Evolutionary conservation across 2,329 filamentous ascomycete genomes (phyloP).

Genomic region (Periconia sp.): DNA sequence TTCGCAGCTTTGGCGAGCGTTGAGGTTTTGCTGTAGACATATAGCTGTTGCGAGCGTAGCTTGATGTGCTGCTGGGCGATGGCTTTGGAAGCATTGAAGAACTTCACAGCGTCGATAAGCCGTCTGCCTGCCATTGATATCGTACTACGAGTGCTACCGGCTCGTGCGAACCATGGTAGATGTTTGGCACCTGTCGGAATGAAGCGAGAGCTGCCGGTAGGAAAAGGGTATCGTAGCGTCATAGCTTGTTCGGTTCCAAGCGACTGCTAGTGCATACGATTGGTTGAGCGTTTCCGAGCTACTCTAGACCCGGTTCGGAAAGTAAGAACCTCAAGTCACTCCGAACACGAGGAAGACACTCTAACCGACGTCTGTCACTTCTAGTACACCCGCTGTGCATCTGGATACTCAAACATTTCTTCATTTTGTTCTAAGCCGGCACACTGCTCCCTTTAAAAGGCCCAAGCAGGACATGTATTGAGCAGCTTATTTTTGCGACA

Average conservation of each 20-base stretch:
- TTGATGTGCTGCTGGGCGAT: constrained; percentile 61
- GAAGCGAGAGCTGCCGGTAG: constrained; percentile 18
- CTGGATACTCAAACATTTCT: too few species aligned
- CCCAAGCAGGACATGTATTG: too few species aligned
- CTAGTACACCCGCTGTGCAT: too few species aligned
- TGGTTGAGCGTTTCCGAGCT: constrained; percentile 12
- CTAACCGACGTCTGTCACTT: too few species aligned
- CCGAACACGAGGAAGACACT: too few species aligned
- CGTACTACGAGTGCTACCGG: constrained; percentile 20
- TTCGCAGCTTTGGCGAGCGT: constrained; percentile 68
- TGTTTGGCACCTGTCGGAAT: constrained; percentile 3
- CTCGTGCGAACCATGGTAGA: constrained; percentile 19
- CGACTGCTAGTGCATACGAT: constrained; percentile 18
- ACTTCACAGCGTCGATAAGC: constrained; percentile 58
- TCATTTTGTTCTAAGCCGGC: too few species aligned
- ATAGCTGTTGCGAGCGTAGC: constrained; percentile 66
- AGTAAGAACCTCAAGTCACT: too few species aligned
- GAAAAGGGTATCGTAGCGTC: constrained; percentile 29
- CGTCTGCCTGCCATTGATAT: constrained; percentile 57
- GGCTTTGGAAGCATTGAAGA: constrained; percentile 55
- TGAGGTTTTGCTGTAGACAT: constrained; percentile 69
- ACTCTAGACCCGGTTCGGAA: constrained; percentile 20
- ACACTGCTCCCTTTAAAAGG: too few species aligned
- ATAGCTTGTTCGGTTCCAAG: constrained; percentile 34
- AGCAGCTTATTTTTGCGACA: too few species aligned